Base-by-base conservation (phyloP, 768 basidiomycete genomes). In the Macrolepiota dolichaula region DNA sequence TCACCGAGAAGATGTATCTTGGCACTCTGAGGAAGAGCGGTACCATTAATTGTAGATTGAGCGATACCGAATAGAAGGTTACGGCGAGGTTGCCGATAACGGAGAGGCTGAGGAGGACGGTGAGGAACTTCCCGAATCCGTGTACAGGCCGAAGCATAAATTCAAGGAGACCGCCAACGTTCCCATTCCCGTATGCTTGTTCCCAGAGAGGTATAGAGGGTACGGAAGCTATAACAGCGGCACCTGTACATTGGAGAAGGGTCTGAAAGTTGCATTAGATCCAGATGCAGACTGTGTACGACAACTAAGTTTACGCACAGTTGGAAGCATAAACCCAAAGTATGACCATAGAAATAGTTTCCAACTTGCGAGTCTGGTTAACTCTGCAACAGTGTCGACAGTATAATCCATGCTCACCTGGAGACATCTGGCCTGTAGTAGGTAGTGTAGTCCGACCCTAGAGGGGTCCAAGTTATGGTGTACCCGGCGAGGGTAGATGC, bases 11-110 rank as follows among this genome's bases (percentile, higher is more conserved):
- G 29, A 91, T 75, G 68, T 91, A 94, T 70, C 92, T 80, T 0
- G 92, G 92, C 22, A 93, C 82, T 53, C 70, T 66, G 15, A 81
- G 74, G 27, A 88, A 72, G 19, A 74, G 77, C 0, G 91, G 89
- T 4, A 89, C 70, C 66, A 87, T 79, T 1, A 88, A 79, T 68
- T 94, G 92, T 64, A 91, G 76, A 68, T 85, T 87, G 61, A 94
- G 79, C 1, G 86, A 84, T 60, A 89, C 82, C 47, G 88, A 91
- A 72, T 97, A 97, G 63, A 94, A 86, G 5, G 91, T 89, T 2
- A 87, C 84, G 0, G 91, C 89, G 49, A 92, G 88, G 73, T 94
- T 95, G 2, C 84, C 90, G 1, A 86, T 85, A 44, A 94, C 90
- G 51, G 88, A 91, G 22, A 97, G 76, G 59, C 89, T 89, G 63